Percentiles rank a stretch among this genome's conserved stretches.
Evolutionary conservation across 163 green algal species (phyloP).

Genomic region (Chlamydomonas reinhardtii): DNA sequence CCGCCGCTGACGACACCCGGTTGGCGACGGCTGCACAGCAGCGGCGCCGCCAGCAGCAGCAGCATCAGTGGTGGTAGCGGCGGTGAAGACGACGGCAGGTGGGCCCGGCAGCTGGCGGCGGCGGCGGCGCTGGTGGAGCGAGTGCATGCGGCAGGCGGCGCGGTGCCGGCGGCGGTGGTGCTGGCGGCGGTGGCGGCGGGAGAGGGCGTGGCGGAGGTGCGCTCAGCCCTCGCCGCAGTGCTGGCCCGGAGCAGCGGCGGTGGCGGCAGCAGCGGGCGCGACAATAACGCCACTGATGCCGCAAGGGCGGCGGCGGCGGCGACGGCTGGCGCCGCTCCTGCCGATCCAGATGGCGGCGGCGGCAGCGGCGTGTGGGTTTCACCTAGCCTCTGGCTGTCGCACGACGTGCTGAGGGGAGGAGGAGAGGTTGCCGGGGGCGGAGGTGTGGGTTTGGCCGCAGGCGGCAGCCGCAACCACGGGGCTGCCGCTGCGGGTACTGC

Average conservation of each 20-base stretch:
- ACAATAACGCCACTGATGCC: too few species aligned
- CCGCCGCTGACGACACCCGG: too few species aligned
- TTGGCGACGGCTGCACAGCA: too few species aligned
- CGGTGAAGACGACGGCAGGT: neutral
- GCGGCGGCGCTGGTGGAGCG: slow-evolving; percentile 19
- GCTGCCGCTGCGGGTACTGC: too few species aligned
- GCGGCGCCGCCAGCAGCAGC: neutral
- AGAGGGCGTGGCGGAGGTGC: slow-evolving; percentile 27
- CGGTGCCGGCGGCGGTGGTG: slow-evolving; percentile 29
- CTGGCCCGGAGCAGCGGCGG: neutral
- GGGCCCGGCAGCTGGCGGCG: neutral
- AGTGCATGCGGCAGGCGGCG: neutral
- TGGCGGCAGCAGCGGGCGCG: too few species aligned
- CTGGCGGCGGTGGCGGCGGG: slow-evolving; percentile 18
- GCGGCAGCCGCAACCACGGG: neutral
- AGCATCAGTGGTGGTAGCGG: neutral
- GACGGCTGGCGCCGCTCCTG: too few species aligned
- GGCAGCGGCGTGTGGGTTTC: slow-evolving; percentile 1
- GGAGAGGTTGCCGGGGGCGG: too few species aligned
- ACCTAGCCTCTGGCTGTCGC: slow-evolving; percentile 2
- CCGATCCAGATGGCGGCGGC: too few species aligned
- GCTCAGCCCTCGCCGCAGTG: slow-evolving; percentile 14
- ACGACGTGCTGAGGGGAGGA: too few species aligned
- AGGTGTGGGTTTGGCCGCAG: neutral
- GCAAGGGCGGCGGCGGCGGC: neutral